Conservation (phyloP, 257 asterid species). For the Penstemon newberryi region DNA sequence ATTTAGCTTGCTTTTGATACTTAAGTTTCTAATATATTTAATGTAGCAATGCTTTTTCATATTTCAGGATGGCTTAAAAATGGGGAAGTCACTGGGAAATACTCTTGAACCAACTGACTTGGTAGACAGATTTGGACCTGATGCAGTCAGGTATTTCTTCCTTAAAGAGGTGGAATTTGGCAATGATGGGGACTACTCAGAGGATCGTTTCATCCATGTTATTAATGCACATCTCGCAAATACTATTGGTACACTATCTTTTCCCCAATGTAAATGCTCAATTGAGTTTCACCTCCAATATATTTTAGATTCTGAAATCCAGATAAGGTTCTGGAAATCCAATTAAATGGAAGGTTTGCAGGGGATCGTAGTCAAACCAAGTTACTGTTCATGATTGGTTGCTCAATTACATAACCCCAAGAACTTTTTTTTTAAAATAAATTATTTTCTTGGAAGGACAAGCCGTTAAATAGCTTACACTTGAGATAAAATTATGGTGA, state of each 20-base stretch:
- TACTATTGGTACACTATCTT: slow-evolving; percentile 67
- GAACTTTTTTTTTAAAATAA: no score
- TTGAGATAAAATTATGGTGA: no score
- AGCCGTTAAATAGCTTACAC: no score
- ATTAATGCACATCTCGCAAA: slow-evolving; percentile 93
- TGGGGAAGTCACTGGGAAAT: slow-evolving; percentile 96
- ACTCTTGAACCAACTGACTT: slow-evolving; percentile 86
- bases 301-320: no score
- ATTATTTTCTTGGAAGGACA: no score
- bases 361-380: no score
- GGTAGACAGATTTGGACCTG: slow-evolving; percentile 82
- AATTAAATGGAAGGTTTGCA: no score
- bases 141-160: slow-evolving; percentile 96
- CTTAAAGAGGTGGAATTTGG: slow-evolving; percentile 97
- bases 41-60: slow-evolving; percentile 34
- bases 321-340: no score
- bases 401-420: no score
- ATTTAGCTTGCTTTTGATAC: background rate
- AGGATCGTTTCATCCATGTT: slow-evolving; percentile 81
- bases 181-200: slow-evolving; percentile 93
- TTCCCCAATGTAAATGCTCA: background rate
- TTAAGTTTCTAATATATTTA: slow-evolving; percentile 22
- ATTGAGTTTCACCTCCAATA: no score
- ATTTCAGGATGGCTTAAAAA: slow-evolving; percentile 89
- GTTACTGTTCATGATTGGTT: no score